Evolutionary conservation across 2,329 filamentous ascomycete genomes (phyloP).

Genomic region (Penicillium sp.): DNA sequence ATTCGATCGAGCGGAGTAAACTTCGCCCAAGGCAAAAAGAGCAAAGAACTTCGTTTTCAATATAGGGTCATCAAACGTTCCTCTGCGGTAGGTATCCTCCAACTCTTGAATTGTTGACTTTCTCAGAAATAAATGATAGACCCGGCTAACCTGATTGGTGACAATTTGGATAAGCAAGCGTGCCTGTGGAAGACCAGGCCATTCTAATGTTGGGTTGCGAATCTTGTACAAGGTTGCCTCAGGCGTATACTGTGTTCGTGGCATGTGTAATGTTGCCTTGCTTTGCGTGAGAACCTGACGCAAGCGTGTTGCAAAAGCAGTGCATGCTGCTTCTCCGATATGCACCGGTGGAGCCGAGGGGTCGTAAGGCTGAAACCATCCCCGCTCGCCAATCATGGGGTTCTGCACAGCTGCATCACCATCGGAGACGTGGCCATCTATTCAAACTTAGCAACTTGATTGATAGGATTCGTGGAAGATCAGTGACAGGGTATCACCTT

Average conservation of each 20-base stretch:
- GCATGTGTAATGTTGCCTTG: constrained; percentile 25
- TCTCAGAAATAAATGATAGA: constrained; percentile 36
- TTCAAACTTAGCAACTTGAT: background rate
- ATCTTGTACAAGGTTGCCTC: constrained; percentile 22
- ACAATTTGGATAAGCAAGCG: constrained; percentile 35
- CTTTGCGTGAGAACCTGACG: constrained; percentile 31
- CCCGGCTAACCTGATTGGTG: constrained; percentile 33
- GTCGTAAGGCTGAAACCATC: constrained; percentile 35
- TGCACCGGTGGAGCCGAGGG: constrained; percentile 31
- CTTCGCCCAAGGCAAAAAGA: constrained; percentile 46
- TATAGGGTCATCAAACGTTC: constrained; percentile 29
- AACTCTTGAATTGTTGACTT: constrained; percentile 40
- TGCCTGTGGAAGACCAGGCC: constrained; percentile 35
- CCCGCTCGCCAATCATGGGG: constrained; percentile 29
- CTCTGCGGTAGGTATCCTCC: constrained; percentile 33
- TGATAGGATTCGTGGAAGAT: background rate
- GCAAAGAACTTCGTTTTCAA: constrained; percentile 48
- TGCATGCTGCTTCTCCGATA: constrained; percentile 39
- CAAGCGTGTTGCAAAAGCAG: constrained; percentile 38
- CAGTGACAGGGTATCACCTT: constrained; percentile 5
- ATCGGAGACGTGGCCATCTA: background rate
- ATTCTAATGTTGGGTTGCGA: constrained; percentile 21
- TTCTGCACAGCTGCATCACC: constrained; percentile 19
- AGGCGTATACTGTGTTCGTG: constrained; percentile 28
- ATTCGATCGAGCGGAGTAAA: constrained; percentile 41